A percentile compares a stretch with the other conserved stretches of the same genome.
Evolutionary conservation across 495 filamentous ascomycete species (phyloP).

Genomic region (Sabuloglossum arenarium): DNA sequence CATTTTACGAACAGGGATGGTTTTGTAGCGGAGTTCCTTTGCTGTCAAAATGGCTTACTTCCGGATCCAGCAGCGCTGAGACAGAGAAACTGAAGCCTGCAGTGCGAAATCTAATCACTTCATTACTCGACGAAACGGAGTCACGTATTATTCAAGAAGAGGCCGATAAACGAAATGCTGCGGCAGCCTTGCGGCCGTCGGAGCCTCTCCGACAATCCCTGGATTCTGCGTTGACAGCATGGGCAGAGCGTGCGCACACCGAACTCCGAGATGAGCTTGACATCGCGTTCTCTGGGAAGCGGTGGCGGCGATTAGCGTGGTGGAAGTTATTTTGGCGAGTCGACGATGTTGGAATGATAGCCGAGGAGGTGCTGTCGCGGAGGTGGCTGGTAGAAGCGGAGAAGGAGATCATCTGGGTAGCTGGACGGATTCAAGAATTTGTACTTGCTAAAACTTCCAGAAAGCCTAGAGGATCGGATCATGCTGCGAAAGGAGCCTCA

Average conservation of each 20-base stretch:
- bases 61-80: slow-evolving; percentile 21
- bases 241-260: slow-evolving; percentile 61
- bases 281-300: slow-evolving; percentile 40
- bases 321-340: slow-evolving; percentile 91
- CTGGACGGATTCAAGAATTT: slow-evolving; percentile 38
- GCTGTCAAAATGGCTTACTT: slow-evolving; percentile 45
- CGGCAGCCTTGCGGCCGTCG: slow-evolving; percentile 10
- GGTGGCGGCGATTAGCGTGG: slow-evolving; percentile 66
- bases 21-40: slow-evolving; percentile 43
- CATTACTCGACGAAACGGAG: slow-evolving; percentile 38
- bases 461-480: background rate
- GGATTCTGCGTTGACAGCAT: slow-evolving; percentile 34
- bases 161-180: slow-evolving; percentile 12
- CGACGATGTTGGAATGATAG: slow-evolving; percentile 71
- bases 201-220: slow-evolving; percentile 28
- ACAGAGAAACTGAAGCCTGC: slow-evolving; percentile 31
- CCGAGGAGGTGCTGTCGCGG: slow-evolving; percentile 49
- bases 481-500: background rate
- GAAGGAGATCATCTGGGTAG: slow-evolving; percentile 51
- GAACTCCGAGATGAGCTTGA: slow-evolving; percentile 66
- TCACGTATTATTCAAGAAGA: slow-evolving; percentile 23
- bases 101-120: slow-evolving; percentile 41
- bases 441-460: background rate
- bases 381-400: slow-evolving; percentile 61
- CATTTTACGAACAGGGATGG: slow-evolving; percentile 53